Conservation (phyloP, 2,329 filamentous ascomycete genomes). For the Verticillium nonalfalfae region DNA sequence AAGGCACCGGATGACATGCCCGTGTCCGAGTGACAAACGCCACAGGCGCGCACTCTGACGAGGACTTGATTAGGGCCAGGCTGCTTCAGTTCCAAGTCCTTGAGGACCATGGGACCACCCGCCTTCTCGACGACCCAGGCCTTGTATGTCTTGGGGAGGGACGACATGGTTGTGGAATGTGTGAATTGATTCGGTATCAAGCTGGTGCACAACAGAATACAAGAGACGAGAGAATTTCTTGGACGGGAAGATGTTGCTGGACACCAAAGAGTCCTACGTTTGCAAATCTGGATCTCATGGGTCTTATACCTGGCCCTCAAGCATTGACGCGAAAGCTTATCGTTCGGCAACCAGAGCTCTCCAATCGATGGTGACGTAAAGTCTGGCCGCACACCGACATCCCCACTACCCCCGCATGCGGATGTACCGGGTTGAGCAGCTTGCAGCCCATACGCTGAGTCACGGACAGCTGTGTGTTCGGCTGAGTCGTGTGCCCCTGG, state of each 20-base stretch:
- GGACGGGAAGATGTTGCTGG: no score
- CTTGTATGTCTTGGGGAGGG: conserved; percentile 60
- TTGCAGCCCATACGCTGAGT: background rate
- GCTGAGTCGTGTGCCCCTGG: background rate
- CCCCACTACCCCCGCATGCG: background rate
- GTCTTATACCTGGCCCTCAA: background rate
- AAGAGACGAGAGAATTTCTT: no score
- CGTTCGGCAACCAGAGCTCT: background rate
- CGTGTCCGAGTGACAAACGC: conserved; percentile 62
- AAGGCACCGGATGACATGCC: conserved; percentile 37
- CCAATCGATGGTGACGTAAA: background rate
- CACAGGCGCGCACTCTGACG: conserved; percentile 65
- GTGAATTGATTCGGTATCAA: background rate
- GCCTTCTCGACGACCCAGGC: conserved; percentile 53
- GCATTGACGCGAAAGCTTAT: background rate
- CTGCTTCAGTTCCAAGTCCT: conserved; percentile 50
- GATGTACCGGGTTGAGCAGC: background rate
- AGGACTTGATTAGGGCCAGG: conserved; percentile 56
- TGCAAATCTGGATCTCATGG: background rate
- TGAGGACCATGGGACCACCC: conserved; percentile 46
- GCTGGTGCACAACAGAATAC: background rate
- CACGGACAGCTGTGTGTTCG: background rate
- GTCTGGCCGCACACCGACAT: background rate
- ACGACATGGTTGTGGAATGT: conserved; percentile 3
- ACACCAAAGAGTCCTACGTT: no score